Base-by-base conservation (phyloP, 2,329 filamentous ascomycete species). In the Ophiocordyceps camponoti-leonardi region DNA sequence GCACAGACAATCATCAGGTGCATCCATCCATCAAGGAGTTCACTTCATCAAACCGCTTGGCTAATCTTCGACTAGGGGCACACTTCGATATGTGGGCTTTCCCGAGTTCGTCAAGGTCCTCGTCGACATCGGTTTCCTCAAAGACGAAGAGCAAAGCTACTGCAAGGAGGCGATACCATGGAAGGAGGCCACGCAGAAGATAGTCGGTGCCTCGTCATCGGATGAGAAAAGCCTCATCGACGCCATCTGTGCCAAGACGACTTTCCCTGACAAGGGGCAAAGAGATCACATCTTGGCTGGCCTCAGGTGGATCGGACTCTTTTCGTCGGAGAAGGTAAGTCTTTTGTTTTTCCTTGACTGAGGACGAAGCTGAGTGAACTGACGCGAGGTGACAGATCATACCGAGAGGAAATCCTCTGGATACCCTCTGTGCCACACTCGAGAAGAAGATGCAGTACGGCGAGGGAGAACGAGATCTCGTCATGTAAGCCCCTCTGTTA, bases 371-470 rank as follows among this genome's bases (percentile, higher is more conserved):
- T 8, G 8, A 2, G 10, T 18, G 11, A 4, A 8, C 37, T 40
- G 37, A 35, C 31, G n/a, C 31, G 31, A 16, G 23, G 4, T 26
- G 6, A 6, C 7, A 40, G 37, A 86, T 82, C 58, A 81, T 67
- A 6, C 81, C 85, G 26, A 71, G 77, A 46, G 82, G 79, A 46
- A 94, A 85, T 68, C 83, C 86, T 4, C 75, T 94, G 22, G 88
- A 94, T 63, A 90, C 84, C n/a, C 77, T 94, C 37, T 94, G 87
- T 67, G 86, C 85, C 30, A 83, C 79, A 3, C 75, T 94, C 28
- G 86, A 94, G 71, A 68, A 84, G 71, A 94, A 93, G 78, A 93
- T 94, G 85, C 76, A 84, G 64, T 94, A 81, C 63, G 82, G 76
- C 58, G 71, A 82, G 55, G 81, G 75, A 49, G 86, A 94, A 76